Percentiles rank a stretch among this genome's conserved stretches.
phyloP scores from a whole-genome alignment of 179 eudicot genomes.

The Corrigiola litoralis region DNA sequence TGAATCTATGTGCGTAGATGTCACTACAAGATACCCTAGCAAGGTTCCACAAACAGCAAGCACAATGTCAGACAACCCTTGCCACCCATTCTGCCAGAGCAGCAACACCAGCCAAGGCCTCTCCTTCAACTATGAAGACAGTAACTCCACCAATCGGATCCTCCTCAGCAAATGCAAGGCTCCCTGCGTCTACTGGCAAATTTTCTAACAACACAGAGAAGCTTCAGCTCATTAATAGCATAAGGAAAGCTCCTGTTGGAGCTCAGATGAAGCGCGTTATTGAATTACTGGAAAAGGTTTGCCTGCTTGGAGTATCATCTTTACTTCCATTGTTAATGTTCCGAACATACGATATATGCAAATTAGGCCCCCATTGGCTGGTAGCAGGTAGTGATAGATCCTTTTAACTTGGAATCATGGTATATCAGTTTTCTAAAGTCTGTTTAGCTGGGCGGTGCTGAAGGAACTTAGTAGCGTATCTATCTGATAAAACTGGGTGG shows the following conservation, averaged over 20 bases:
- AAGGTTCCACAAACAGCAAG: constrained; percentile 64
- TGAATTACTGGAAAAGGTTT: constrained; percentile 40
- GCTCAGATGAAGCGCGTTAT: constrained; percentile 88
- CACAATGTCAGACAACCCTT: constrained; percentile 65
- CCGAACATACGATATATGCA: not conserved
- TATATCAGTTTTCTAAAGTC: not conserved
- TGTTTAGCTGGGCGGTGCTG: not conserved
- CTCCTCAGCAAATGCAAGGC: constrained; percentile 21
- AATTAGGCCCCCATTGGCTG: not conserved
- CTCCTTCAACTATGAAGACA: constrained; percentile 33
- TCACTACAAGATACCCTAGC: constrained; percentile 48
- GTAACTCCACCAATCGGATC: constrained; percentile 23
- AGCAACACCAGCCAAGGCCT: constrained; percentile 33
- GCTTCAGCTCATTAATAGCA: constrained; percentile 60
- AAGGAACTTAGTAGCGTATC: too few species aligned
- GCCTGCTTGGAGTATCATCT: not conserved
- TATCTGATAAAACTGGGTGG: not conserved
- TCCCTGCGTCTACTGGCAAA: constrained; percentile 44
- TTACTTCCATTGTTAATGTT: not conserved
- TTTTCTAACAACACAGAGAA: constrained; percentile 73
- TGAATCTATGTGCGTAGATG: constrained; percentile 39
- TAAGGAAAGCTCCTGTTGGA: constrained; percentile 68
- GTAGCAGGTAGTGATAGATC: too few species aligned
- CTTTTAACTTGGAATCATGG: too few species aligned
- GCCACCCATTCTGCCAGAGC: constrained; percentile 52